A percentile compares a stretch with the other conserved stretches of the same genome.
These are phyloP conservation scores for Hypoxylon lenormandii DNA, from an alignment of 495 filamentous ascomycete genomes.

Conservation along the genomic window DNA sequence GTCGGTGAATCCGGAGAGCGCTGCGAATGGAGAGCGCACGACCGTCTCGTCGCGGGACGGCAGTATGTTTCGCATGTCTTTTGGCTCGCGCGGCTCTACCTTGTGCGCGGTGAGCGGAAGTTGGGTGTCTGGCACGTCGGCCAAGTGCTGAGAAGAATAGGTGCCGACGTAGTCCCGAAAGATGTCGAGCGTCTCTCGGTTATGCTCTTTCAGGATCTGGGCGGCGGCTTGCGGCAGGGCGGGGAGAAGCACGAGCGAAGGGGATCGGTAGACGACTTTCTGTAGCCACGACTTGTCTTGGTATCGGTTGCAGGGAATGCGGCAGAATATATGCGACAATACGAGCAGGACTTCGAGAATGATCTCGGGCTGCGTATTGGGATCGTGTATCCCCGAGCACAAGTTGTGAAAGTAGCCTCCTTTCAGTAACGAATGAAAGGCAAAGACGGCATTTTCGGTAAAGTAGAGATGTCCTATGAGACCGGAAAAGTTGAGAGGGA, in stretches of 20 bases:
- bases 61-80: slow-evolving; percentile 4
- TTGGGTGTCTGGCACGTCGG: slow-evolving; percentile 56
- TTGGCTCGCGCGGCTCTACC: slow-evolving; percentile 20
- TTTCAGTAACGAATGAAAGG: slow-evolving; percentile 77
- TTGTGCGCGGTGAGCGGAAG: slow-evolving; percentile 68
- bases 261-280: slow-evolving; percentile 60
- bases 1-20: slow-evolving; percentile 75
- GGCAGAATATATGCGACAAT: slow-evolving; percentile 73
- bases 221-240: slow-evolving; percentile 69
- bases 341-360: slow-evolving; percentile 69
- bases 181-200: slow-evolving; percentile 69
- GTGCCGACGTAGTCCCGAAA: slow-evolving; percentile 76
- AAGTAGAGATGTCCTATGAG: slow-evolving; percentile 77
- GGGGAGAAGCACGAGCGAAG: slow-evolving; percentile 72
- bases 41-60: slow-evolving; percentile 20
- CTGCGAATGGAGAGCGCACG: slow-evolving; percentile 74
- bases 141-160: slow-evolving; percentile 72
- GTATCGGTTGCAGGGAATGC: slow-evolving; percentile 32
- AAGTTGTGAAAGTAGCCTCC: slow-evolving; percentile 74
- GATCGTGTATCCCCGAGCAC: slow-evolving; percentile 63
- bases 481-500: slow-evolving; percentile 76
- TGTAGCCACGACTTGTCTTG: slow-evolving; percentile 46
- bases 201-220: slow-evolving; percentile 68
- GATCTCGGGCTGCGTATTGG: slow-evolving; percentile 46
- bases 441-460: slow-evolving; percentile 77